These are phyloP conservation scores for Dipodascus albidus DNA, from an alignment of 805 yeast species.

Conservation along the genomic window DNA sequence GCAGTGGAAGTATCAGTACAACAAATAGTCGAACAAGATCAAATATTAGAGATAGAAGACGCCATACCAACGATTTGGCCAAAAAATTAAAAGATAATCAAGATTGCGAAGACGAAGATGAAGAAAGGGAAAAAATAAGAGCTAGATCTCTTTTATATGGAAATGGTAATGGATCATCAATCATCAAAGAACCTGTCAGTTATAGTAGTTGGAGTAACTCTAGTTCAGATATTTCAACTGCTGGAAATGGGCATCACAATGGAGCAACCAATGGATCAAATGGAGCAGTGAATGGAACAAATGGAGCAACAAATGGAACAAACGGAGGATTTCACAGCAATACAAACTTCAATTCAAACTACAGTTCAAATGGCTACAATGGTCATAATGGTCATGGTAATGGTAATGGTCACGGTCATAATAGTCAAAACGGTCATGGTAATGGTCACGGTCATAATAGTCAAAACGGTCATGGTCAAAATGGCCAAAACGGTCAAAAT, in stretches of 20 bases:
- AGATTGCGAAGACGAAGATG: not conserved
- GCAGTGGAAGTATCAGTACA: not conserved
- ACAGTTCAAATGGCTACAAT: not conserved
- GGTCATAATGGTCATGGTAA: not conserved
- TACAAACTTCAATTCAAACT: too few relatives aligned
- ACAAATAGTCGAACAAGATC: not conserved
- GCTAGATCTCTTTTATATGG: conserved; percentile 1
- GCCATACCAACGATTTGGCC: not conserved
- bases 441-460: not conserved
- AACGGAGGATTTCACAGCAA: too few relatives aligned
- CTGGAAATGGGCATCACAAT: too few relatives aligned
- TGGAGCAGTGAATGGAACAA: too few relatives aligned
- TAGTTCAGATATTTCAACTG: not conserved
- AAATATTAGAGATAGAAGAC: not conserved
- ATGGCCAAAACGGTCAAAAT: not conserved
- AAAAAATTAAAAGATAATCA: too few relatives aligned
- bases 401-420: not conserved
- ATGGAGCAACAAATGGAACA: too few relatives aligned
- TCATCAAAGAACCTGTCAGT: not conserved
- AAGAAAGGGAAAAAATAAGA: not conserved
- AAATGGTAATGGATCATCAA: not conserved
- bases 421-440: not conserved
- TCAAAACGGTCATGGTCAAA: not conserved
- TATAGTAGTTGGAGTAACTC: not conserved
- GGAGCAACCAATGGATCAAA: too few relatives aligned